Base-by-base conservation (phyloP, 495 filamentous ascomycete genomes). In the Echria macrotheca region DNA sequence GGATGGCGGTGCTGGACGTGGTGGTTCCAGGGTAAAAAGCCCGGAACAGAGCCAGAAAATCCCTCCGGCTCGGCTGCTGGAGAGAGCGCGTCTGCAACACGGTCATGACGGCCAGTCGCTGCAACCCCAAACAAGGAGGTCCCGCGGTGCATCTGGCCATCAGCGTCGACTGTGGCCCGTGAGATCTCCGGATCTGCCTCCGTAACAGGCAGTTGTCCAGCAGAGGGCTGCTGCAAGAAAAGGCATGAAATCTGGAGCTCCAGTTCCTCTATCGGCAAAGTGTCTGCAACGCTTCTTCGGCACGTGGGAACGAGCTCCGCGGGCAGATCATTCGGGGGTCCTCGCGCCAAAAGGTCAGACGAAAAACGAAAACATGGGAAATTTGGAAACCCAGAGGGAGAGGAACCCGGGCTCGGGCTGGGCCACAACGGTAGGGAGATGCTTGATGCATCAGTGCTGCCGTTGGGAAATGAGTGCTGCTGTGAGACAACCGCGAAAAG, bases 181-280 rank as follows among this genome's bases (percentile, higher is more conserved):
- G 29, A 26, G 50, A 56, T 56, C 54, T 49, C 35, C 53, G 38
- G 51, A 58, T 51, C 58, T 49, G 22, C 51, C 44, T 41, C 55
- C 47, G 47, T 60, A 51, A 53, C 50, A 42, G 42, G 25, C 33
- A 12, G 22, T 24, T 21, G 25, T 19, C 26, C 40, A 41, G 47
- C 28, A 31, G 28, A 12, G 7, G 28, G 28, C 28, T 12, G 12
- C 28, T 50, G 12, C 28, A 6, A 52, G 9, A 50, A 41, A 26
- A 36, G 37, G 47, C 41, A 52, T 52, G 38, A 39, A 49, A 31
- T 19, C 37, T 45, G 25, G 50, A 43, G 29, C 50, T 44, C 44
- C 40, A 49, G 8, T 38, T 40, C 12, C 29, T 19, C 10, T 39
- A 35, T 49, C 52, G 52, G 52, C 46, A 54, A 40, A 39, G 45